Conservation (phyloP, 306 rosid genomes). For the Cicer pinnatifidum region DNA sequence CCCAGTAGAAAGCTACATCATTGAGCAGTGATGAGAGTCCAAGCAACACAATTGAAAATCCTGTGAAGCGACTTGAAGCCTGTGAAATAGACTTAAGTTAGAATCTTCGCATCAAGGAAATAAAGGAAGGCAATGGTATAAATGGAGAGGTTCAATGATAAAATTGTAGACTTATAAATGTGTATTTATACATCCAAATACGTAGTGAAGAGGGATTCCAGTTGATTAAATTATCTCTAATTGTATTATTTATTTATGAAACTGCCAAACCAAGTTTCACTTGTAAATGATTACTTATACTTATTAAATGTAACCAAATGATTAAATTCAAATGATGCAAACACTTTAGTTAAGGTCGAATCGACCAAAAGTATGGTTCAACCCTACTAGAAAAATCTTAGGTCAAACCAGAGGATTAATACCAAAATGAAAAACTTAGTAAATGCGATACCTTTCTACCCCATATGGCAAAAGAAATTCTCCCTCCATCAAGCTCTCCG, state of each 20-base stretch:
- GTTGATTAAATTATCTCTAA: background rate
- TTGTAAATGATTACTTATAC: slow-evolving; percentile 4
- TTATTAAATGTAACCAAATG: slow-evolving; percentile 13
- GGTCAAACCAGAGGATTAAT: too few species aligned
- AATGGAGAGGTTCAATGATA: too few species aligned
- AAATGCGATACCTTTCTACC: slow-evolving; percentile 87
- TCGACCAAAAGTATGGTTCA: too few species aligned
- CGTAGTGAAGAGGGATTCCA: too few species aligned
- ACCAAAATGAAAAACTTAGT: too few species aligned
- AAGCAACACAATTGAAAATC: slow-evolving; percentile 71
- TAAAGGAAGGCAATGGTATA: background rate
- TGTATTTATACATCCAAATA: too few species aligned
- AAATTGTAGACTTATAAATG: too few species aligned
- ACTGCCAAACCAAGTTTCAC: slow-evolving; percentile 31
- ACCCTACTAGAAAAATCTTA: too few species aligned
- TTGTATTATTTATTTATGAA: slow-evolving; percentile 10
- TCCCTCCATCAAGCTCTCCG: slow-evolving; percentile 97
- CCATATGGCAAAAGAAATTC: slow-evolving; percentile 88
- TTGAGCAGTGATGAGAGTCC: slow-evolving; percentile 75
- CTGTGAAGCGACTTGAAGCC: slow-evolving; percentile 85
- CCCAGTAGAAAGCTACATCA: slow-evolving; percentile 99
- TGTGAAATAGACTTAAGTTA: slow-evolving; percentile 49
- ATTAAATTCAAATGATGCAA: too few species aligned
- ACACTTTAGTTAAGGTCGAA: too few species aligned
- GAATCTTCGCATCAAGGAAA: slow-evolving; percentile 13